These are phyloP conservation scores for Aspergillus neotritici DNA, from an alignment of 2,329 filamentous ascomycete species.

Conservation along the genomic window DNA sequence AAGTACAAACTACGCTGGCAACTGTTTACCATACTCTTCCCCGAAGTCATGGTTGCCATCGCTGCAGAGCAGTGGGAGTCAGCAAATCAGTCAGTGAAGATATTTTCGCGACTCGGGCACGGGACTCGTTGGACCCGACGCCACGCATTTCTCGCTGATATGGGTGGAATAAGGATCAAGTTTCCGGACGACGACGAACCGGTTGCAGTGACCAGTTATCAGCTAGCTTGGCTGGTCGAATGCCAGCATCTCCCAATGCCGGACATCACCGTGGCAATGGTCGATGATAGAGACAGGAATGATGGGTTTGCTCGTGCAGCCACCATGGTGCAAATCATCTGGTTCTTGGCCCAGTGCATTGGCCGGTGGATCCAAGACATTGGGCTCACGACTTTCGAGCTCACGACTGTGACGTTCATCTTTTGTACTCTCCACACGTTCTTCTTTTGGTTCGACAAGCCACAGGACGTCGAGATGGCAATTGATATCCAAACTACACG, in stretches of 20 bases:
- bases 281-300: conserved; percentile 2
- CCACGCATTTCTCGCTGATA: conserved; percentile 5
- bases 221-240: conserved; percentile 1
- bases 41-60: conserved; percentile 2
- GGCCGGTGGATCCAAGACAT: neutral
- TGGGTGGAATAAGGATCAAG: conserved; percentile 1
- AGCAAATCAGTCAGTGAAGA: neutral
- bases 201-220: neutral
- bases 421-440: conserved; percentile 2
- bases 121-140: neutral
- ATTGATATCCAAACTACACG: neutral
- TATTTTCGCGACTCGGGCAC: neutral
- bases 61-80: conserved; percentile 4
- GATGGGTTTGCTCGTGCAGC: conserved; percentile 2
- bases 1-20: conserved; percentile 3
- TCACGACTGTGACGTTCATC: conserved; percentile 1
- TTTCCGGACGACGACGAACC: neutral
- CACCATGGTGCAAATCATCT: conserved; percentile 1
- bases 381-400: conserved; percentile 1
- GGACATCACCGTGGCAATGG: neutral
- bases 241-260: neutral
- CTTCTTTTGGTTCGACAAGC: conserved; percentile 6
- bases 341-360: conserved; percentile 1
- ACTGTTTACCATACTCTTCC: neutral
- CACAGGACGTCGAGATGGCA: conserved; percentile 1